Percentiles rank a stretch among this genome's conserved stretches.
Evolutionary conservation across 306 rosid species (phyloP).

Genomic region (Lathyrus aphaca): DNA sequence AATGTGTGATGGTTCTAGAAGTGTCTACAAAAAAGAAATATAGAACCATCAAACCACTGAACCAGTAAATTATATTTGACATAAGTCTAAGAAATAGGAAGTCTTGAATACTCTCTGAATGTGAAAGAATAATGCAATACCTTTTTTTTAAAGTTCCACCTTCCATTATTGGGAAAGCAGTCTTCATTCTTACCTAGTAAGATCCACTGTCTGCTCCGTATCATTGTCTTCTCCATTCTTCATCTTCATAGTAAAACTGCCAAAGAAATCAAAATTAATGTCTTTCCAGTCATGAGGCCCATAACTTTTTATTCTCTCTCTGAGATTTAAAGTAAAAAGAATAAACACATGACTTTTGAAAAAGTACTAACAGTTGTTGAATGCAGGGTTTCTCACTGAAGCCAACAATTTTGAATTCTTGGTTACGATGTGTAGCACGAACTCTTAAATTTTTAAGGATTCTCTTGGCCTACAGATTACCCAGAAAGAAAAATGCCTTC

Average conservation of each 20-base stretch:
- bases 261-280: slow-evolving; percentile 33
- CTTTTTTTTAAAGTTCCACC: slow-evolving; percentile 91
- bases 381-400: slow-evolving; percentile 89
- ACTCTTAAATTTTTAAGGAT: slow-evolving; percentile 85
- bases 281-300: slow-evolving; percentile 3
- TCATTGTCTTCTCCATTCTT: slow-evolving; percentile 48
- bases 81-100: slow-evolving; percentile 6
- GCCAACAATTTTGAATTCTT: slow-evolving; percentile 77
- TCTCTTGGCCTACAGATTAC: slow-evolving; percentile 68
- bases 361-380: slow-evolving; percentile 72
- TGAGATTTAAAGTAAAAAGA: slow-evolving; percentile 29
- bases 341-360: slow-evolving; percentile 17
- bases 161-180: slow-evolving; percentile 75
- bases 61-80: slow-evolving; percentile 28
- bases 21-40: slow-evolving; percentile 53
- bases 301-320: slow-evolving; percentile 14
- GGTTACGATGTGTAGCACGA: slow-evolving; percentile 58
- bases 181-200: slow-evolving; percentile 75
- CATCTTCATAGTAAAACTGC: slow-evolving; percentile 79
- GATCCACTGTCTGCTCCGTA: slow-evolving; percentile 58
- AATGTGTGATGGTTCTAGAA: slow-evolving; percentile 62
- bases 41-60: slow-evolving; percentile 32
- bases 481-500: slow-evolving; percentile 27
- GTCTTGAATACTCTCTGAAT: slow-evolving; percentile 17
- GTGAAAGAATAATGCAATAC: slow-evolving; percentile 45